A percentile compares a stretch with the other conserved stretches of the same genome.
Conservation (phyloP, 345 rosid species). For the Citrus mangshanensis region DNA sequence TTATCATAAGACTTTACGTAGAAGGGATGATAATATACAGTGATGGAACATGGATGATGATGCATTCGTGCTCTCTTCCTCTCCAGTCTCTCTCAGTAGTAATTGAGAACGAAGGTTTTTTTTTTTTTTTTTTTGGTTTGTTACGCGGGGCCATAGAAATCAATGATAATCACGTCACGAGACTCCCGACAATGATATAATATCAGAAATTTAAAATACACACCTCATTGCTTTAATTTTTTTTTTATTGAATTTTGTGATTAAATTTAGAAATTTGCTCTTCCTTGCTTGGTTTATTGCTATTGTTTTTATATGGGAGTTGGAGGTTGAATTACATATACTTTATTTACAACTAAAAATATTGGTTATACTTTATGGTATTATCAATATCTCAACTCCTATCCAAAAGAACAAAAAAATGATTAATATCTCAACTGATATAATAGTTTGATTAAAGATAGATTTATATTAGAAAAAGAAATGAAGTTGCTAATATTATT, state of each 20-base stretch:
- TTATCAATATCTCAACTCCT: background rate
- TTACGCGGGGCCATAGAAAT: conserved; percentile 14
- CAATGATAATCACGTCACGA: conserved; percentile 49
- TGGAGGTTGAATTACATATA: background rate
- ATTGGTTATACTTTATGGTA: background rate
- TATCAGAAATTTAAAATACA: background rate
- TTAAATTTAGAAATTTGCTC: background rate
- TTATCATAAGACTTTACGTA: background rate
- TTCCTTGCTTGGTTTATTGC: conserved; percentile 7
- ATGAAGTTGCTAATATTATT: too few species aligned
- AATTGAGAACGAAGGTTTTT: background rate
- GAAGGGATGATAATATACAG: conserved; percentile 17
- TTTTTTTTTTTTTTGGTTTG: background rate
- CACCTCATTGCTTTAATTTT: background rate
- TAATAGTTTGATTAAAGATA: background rate
- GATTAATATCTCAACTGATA: background rate
- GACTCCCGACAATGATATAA: conserved; percentile 43
- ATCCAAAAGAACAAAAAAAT: too few species aligned
- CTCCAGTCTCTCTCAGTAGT: background rate
- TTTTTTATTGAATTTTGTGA: background rate
- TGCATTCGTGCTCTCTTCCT: background rate
- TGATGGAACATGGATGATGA: conserved; percentile 15
- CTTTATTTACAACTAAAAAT: background rate
- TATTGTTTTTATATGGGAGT: background rate
- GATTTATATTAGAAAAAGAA: too few species aligned